Percentiles rank a stretch among this genome's conserved stretches.
phyloP scores from a whole-genome alignment of 345 rosid genomes.

The Raphanus sativus region DNA sequence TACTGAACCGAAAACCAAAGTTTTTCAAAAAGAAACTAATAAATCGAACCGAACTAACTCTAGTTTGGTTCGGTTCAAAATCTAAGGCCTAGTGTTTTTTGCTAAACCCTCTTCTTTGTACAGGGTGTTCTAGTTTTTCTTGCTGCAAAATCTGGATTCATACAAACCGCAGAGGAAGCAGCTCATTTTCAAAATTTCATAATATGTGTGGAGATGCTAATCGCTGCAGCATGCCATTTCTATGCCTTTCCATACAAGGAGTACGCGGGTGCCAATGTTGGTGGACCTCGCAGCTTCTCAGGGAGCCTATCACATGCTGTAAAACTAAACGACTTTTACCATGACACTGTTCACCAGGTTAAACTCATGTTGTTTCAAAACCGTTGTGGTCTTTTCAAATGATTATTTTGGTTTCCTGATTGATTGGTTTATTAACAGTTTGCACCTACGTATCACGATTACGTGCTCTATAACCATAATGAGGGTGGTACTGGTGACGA shows the following conservation, averaged over 20 bases:
- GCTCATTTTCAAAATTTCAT: conserved; percentile 88
- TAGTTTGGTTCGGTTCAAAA: neutral
- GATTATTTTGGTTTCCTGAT: conserved; percentile 24
- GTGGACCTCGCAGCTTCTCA: conserved; percentile 68
- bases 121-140: conserved; percentile 98
- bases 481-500: conserved; percentile 77
- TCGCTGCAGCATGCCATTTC: conserved; percentile 92
- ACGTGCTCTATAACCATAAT: conserved; percentile 83
- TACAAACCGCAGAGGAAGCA: conserved; percentile 71
- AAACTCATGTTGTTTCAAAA: conserved; percentile 1
- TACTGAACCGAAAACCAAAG: too few relatives aligned
- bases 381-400: neutral
- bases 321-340: conserved; percentile 91
- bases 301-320: conserved; percentile 91
- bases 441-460: conserved; percentile 98
- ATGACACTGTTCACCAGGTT: conserved; percentile 99
- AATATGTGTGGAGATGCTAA: conserved; percentile 95
- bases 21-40: too few relatives aligned
- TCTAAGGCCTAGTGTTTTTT: neutral
- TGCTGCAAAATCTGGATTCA: conserved; percentile 89
- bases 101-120: conserved; percentile 1
- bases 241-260: conserved; percentile 98
- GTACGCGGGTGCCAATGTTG: conserved; percentile 95
- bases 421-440: conserved; percentile 54
- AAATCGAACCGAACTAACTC: neutral